Evolutionary conservation across 2,329 filamentous ascomycete species (phyloP).

Genomic region (Coniochaeta ligniaria): DNA sequence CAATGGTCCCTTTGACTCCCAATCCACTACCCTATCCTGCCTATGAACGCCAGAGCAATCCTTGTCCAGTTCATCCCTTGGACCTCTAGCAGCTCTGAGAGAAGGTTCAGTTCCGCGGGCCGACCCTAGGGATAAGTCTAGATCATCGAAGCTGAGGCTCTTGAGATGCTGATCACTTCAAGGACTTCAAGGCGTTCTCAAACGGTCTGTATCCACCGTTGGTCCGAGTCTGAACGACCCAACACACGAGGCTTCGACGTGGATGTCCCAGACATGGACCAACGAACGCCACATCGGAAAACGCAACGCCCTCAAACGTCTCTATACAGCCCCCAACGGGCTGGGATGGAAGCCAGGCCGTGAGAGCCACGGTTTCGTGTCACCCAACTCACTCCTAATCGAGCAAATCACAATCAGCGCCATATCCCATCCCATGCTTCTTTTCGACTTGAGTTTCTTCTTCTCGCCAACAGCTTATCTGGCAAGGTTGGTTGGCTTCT

Average conservation of each 20-base stretch:
- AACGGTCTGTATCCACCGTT: background rate
- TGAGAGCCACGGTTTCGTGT: background rate
- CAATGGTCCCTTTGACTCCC: too few species aligned
- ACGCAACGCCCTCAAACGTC: background rate
- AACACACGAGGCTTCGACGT: background rate
- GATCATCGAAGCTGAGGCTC: background rate
- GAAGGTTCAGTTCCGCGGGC: background rate
- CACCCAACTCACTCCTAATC: background rate
- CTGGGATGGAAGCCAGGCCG: background rate
- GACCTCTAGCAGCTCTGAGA: too few species aligned
- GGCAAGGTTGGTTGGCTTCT: background rate
- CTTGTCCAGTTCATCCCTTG: too few species aligned
- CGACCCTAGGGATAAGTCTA: background rate
- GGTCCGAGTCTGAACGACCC: background rate
- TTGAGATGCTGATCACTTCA: background rate
- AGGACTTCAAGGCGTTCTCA: background rate
- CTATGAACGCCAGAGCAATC: too few species aligned
- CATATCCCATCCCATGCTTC: too few species aligned
- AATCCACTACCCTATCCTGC: too few species aligned
- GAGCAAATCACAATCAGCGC: too few species aligned
- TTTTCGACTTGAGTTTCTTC: background rate
- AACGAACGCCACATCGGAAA: background rate
- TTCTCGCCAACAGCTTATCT: background rate
- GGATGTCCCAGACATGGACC: background rate
- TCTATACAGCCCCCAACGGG: background rate